Conservation (phyloP, 2,329 filamentous ascomycete genomes). For the Rhynchosporium secalis region DNA sequence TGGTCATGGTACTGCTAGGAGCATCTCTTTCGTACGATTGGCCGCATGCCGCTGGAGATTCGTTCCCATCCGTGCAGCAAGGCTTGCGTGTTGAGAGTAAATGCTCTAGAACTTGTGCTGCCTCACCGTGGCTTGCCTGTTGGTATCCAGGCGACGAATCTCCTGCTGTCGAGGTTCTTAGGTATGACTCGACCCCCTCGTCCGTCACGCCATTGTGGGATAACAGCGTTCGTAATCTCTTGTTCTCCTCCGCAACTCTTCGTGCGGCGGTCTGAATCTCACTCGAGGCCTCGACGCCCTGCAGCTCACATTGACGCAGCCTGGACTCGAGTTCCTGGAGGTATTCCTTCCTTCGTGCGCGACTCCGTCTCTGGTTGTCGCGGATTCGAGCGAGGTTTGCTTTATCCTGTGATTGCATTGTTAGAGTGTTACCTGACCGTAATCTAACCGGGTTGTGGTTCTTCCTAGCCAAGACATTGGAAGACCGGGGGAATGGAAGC, state of each 20-base stretch:
- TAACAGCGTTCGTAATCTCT: slow-evolving; percentile 60
- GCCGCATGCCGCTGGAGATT: slow-evolving; percentile 4
- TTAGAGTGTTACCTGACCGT: no score
- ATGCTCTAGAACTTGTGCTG: slow-evolving; percentile 35
- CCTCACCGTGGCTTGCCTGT: slow-evolving; percentile 21
- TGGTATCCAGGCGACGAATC: slow-evolving; percentile 14
- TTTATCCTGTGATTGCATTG: no score
- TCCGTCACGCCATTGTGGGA: slow-evolving; percentile 57
- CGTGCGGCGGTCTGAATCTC: slow-evolving; percentile 72
- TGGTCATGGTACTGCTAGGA: slow-evolving; percentile 31
- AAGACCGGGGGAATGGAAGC: neutral
- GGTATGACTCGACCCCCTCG: slow-evolving; percentile 47
- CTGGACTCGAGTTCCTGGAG: slow-evolving; percentile 43
- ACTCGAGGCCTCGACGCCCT: slow-evolving; percentile 66
- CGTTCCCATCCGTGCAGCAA: slow-evolving; percentile 27
- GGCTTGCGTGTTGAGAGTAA: slow-evolving; percentile 32
- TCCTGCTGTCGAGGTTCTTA: slow-evolving; percentile 26
- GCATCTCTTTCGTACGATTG: slow-evolving; percentile 27
- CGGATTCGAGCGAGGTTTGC: no score
- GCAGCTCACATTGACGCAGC: slow-evolving; percentile 61
- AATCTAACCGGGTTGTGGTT: no score
- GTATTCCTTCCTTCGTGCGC: no score
- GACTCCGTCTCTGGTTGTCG: no score
- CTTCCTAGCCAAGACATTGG: neutral
- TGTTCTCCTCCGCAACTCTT: slow-evolving; percentile 69